phyloP scores from a whole-genome alignment of 768 basidiomycete species.

The Amanita rimosa region DNA sequence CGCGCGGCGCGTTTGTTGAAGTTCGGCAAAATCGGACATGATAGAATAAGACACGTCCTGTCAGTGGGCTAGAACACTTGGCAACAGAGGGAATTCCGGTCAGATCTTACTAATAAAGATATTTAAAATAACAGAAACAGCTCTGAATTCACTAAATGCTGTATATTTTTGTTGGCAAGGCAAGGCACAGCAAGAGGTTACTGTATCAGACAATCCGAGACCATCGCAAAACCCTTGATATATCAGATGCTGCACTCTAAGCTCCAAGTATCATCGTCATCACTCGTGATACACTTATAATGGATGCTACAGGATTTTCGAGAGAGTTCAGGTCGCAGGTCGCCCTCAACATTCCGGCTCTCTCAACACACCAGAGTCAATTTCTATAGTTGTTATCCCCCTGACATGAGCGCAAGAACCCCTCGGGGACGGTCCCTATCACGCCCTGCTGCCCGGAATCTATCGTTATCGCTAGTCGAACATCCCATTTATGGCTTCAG shows the following conservation, averaged over 20 bases:
- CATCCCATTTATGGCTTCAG: not conserved
- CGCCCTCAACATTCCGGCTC: not conserved
- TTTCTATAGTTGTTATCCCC: not conserved
- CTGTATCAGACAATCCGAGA: not conserved
- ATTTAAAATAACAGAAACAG: too few species aligned
- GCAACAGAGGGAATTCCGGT: too few species aligned
- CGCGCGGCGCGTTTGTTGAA: constrained; percentile 18
- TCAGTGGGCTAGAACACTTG: too few species aligned
- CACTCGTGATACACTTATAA: not conserved
- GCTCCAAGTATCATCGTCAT: not conserved
- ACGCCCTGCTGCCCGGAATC: not conserved
- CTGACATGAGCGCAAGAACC: not conserved
- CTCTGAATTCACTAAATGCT: too few species aligned
- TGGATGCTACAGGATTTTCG: not conserved
- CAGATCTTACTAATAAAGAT: too few species aligned
- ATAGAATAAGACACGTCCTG: not conserved
- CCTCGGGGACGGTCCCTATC: not conserved
- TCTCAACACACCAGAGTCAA: not conserved
- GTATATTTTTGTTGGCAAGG: too few species aligned
- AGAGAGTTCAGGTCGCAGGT: not conserved
- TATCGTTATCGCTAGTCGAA: constrained; percentile 5
- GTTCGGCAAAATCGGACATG: constrained; percentile 25
- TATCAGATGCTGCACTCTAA: not conserved
- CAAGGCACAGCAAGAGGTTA: not conserved
- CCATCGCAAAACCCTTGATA: too few species aligned